Evolutionary conservation across 2,329 filamentous ascomycete genomes (phyloP), one percentile per base, ranked within the genome.

Genomic region (Verticillium tricorpus): DNA sequence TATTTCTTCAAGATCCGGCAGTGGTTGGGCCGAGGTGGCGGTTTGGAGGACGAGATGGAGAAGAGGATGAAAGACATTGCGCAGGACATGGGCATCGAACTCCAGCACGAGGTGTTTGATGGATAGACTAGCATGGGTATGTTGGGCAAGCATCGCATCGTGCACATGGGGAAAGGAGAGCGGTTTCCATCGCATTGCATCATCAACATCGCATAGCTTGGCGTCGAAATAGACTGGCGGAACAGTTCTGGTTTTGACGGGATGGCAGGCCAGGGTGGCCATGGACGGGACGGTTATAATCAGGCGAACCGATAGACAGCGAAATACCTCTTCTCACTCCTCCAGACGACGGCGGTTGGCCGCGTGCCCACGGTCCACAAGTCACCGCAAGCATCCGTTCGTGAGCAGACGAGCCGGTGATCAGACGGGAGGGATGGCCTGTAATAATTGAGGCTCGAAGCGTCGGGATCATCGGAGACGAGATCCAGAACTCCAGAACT

Each of bases 11-110:
- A 90, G 77, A 58, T 96, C 7, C 84, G 87, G 67, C 93, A 98
- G 77, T 84, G 85, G 72, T 71, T 97, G 14, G 91, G 91, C 0
- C 75, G 88, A 2, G 92, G 93, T 0, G 83, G 87, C 11, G 93
- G 93, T 0, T 95, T 98, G 90, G 95, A 98, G 73, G 94, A 97
- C 71, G 92, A 94, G 73, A 88, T 98, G 64, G 95, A 98, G 80
- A 84, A 85, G 71, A 85, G 89, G 68, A 96, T 98, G 93, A 89
- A 85, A 75, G 85, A 83, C 62, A 91, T 97, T 82, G 94, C 93
- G 1, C 92, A 90, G 72, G 93, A 96, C 68, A 93, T 95, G 77
- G 95, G 95, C 0, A 86, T 98, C 3, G 93, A 98, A 75, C 77
- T 98, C 67, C 90, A 96, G 72, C 92, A 96, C 73, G 87, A 88